Percentiles rank a stretch among this genome's conserved stretches.
These are phyloP conservation scores for Begonia masoniana DNA, from an alignment of 306 rosid genomes.

Conservation along the genomic window DNA sequence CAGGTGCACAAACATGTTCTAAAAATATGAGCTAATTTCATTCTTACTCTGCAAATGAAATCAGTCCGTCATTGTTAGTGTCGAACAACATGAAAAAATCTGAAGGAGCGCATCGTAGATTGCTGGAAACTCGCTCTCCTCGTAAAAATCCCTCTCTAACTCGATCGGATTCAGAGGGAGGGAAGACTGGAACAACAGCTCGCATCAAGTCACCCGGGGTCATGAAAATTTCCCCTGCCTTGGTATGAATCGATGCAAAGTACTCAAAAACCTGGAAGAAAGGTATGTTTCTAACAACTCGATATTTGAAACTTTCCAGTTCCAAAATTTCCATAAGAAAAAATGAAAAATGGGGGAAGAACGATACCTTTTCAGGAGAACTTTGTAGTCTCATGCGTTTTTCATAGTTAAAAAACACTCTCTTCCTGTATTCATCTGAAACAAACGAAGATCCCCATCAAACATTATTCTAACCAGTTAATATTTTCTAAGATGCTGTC, in stretches of 20 bases:
- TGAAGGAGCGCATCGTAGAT: slow-evolving; percentile 42
- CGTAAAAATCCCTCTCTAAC: slow-evolving; percentile 56
- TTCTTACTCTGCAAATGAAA: slow-evolving; percentile 56
- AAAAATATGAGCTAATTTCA: no score
- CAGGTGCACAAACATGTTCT: no score
- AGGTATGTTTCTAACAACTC: slow-evolving; percentile 1
- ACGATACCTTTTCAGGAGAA: slow-evolving; percentile 52
- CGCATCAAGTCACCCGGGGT: slow-evolving; percentile 64
- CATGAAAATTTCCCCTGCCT: slow-evolving; percentile 46
- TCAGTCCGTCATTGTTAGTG: slow-evolving; percentile 69
- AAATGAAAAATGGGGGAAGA: background rate
- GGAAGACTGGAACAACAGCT: slow-evolving; percentile 63
- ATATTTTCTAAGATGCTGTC: background rate
- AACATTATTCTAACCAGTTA: background rate
- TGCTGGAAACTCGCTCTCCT: slow-evolving; percentile 53
- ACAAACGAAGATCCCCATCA: background rate
- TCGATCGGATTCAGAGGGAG: slow-evolving; percentile 52
- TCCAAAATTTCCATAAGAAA: background rate
- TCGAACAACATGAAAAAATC: slow-evolving; percentile 74
- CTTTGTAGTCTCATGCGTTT: slow-evolving; percentile 53
- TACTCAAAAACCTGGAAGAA: slow-evolving; percentile 48
- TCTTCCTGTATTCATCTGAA: slow-evolving; percentile 46
- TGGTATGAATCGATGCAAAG: slow-evolving; percentile 34
- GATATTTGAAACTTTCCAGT: background rate
- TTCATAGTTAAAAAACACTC: slow-evolving; percentile 67